Base-by-base conservation (phyloP, 768 basidiomycete species). In the Leucogyrophana mollusca region DNA sequence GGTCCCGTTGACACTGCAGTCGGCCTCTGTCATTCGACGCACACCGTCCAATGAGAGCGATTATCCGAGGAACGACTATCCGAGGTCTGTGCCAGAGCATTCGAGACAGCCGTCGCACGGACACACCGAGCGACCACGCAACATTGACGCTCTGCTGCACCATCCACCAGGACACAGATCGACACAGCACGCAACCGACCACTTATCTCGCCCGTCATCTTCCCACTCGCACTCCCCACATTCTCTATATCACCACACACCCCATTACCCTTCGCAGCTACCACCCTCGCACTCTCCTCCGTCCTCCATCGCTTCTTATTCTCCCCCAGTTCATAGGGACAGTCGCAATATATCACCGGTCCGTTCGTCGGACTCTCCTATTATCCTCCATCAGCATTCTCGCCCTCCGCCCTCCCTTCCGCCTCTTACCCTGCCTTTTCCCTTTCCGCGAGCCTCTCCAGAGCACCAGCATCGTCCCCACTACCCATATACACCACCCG, bases 101-200 rank as follows among this genome's bases (percentile, higher is more conserved):
- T 23, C 21, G 25, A 47, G 48, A 34, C 40, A 34, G 17, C 27
- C 16, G 39, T 24, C 49, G 2, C 34, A 37, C 7, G 14, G 16
- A 11, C 40, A 34, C 14, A 21, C 35, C 3, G 43, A 48, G n/a
- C 49, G 40, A 22, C 54, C 55, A 35, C 49, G 53, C 43, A 51
- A 54, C 43, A 51, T 55, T 51, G 52, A 57, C 21, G 52, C 51
- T 17, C 53, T 52, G 45, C 46, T 57, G 23, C 56, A 51, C 57
- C 49, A 43, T 45, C 50, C 52, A 30, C 36, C 40, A 23, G 25
- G n/a, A 43, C 34, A 27, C 37, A 9, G 25, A 22, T 39, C 33
- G 16, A 36, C 14, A 37, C 17, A 39, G 17, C 23, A 40, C 45
- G n/a, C 22, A 21, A 16, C 16, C 2, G 40, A 49, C 16, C 25